Base-by-base conservation (phyloP, 2,329 filamentous ascomycete genomes). In the Penicillium freii region DNA sequence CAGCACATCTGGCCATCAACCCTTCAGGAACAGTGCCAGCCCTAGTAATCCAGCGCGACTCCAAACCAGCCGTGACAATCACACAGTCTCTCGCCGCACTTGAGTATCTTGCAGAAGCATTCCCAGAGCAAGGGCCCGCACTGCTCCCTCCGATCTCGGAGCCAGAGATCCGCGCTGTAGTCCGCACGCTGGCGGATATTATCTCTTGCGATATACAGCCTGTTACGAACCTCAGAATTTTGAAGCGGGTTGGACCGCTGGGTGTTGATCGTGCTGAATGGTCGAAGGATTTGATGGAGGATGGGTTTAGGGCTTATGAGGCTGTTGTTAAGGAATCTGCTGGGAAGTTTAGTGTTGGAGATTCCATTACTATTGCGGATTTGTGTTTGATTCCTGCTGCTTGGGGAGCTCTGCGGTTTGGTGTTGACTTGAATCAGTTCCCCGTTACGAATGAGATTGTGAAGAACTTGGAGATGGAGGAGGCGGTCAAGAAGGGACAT, bases 81-180 rank as follows among this genome's bases (percentile, higher is more conserved):
- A 80, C 78, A 5, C 84, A 86, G 65, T 86, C 83, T 5, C 68
- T 85, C 36, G 82, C 85, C 1, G 84, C 84, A 0, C 75, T 88
- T 4, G 84, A 87, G 65, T 88, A 82, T 60, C 77, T 88, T 3
- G 84, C 87, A 47, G 84, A 87, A 62, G 70, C 71, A 1, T 78
- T 80, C 43, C 78, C 81, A 0, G 64, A 78, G 13, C 75, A 80
- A 0, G 65, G 65, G 0, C 65, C 68, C 0, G 62, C 73, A 0
- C 75, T 86, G 1, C 76, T 87, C 0, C 84, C 84, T 0, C 69
- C 73, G 0, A 69, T 84, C 0, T 69, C 73, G 0, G 71, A 82
- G 27, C 69, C 75, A 0, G 62, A 71, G 3, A 66, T 62, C 0
- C 77, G 85, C 19, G 84, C 84, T 0, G 67, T 71, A 3, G 82